Conservation (phyloP, 2,329 filamentous ascomycete species). For the Sporothrix humicola region DNA sequence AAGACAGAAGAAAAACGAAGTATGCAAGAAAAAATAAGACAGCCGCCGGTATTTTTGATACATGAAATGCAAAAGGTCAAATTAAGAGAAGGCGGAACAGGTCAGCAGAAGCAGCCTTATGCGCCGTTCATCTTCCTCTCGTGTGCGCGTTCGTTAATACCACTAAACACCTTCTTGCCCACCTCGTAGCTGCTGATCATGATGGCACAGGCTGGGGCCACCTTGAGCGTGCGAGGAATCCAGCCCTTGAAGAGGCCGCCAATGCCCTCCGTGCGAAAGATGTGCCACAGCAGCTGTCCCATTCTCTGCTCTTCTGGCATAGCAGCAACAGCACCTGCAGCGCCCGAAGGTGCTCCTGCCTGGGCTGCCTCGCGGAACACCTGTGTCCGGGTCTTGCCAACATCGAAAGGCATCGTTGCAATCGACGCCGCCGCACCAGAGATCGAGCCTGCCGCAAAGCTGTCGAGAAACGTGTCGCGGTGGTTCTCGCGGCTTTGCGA, state of each 20-base stretch:
- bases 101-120: background rate
- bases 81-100: background rate
- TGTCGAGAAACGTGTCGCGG: conserved; percentile 80
- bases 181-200: conserved; percentile 99
- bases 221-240: conserved; percentile 89
- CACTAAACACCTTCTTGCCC: conserved; percentile 83
- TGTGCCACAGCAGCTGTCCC: conserved; percentile 84
- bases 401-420: conserved; percentile 93
- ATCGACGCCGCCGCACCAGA: conserved; percentile 87
- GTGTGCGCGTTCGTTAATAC: conserved; percentile 66
- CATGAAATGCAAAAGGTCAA: background rate
- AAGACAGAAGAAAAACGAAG: background rate
- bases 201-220: conserved; percentile 94
- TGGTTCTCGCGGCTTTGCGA: conserved; percentile 73
- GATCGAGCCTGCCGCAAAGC: conserved; percentile 81
- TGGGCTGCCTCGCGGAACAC: conserved; percentile 67
- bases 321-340: conserved; percentile 41
- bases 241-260: conserved; percentile 87
- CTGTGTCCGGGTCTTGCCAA: conserved; percentile 94
- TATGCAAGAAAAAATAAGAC: conserved; percentile 13
- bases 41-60: conserved; percentile 2
- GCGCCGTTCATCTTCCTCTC: conserved; percentile 35
- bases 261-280: conserved; percentile 83
- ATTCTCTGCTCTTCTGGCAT: conserved; percentile 79
- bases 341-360: conserved; percentile 37